Base-by-base conservation (phyloP, 257 asterid species). In the Scutellaria barbata region DNA sequence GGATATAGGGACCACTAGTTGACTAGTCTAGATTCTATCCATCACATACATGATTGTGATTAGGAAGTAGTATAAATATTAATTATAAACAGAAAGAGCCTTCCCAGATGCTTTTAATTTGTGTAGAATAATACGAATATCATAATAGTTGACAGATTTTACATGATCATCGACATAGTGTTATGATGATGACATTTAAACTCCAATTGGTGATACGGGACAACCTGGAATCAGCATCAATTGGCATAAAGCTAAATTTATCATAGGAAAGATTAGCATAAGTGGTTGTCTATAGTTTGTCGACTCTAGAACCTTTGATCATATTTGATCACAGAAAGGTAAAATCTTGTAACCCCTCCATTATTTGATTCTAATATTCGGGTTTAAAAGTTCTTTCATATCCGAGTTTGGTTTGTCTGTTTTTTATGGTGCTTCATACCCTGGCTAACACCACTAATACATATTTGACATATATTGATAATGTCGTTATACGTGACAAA, bases 151-250 rank as follows among this genome's bases (percentile, higher is more conserved):
- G 30, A 54, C 20, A 53, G 25, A 53, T 41, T 17, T 59, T 20
- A 22, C 52, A 42, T 42, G 47, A 42, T 42, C 9, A 14, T 72
- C 7, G 53, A 30, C 60, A 69, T 63, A 62, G 45, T 69, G 52
- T 10, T 40, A 51, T 39, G 58, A 71, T 64, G 14, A 47, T 60
- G 71, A 66, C 77, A 48, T 25, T 17, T 30, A 51, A 58, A 13
- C 64, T 48, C 30, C 58, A 16, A 10, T 40, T 68, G 22, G 52
- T 18, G 60, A 53, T 42, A 9, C 20, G 20, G 45, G 48, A 25
- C 70, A 39, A 48, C 65, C 43, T 57, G 64, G 74, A 77, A 77
- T 77, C 71, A 72, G 70, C 46, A 65, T 71, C 60, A 40, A 66
- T 39, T 46, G 33, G 35, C 42, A 71, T 48, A 39, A 39, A 45